These are phyloP conservation scores for Fusarium buxicola DNA, from an alignment of 2,329 filamentous ascomycete species.

Conservation along the genomic window DNA sequence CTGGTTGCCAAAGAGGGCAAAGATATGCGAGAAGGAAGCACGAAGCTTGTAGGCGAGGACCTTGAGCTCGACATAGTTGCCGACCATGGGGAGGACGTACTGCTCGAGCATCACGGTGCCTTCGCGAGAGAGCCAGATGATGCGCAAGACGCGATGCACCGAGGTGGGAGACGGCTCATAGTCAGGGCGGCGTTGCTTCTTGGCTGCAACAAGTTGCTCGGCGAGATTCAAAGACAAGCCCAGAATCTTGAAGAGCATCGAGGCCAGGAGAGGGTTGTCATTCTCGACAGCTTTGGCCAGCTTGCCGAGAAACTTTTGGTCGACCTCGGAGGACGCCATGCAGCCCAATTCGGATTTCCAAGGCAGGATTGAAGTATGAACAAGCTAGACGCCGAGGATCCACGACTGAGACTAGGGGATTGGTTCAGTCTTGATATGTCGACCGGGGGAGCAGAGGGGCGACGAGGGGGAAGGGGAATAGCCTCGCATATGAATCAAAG, in stretches of 20 bases:
- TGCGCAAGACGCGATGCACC: constrained; percentile 85
- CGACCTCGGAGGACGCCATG: constrained; percentile 97
- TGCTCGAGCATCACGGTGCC: constrained; percentile 88
- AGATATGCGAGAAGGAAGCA: constrained; percentile 96
- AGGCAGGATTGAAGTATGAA: constrained; percentile 18
- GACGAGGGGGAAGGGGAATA: constrained; percentile 30
- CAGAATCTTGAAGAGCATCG: constrained; percentile 89
- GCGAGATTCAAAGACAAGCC: constrained; percentile 91
- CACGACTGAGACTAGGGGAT: constrained; percentile 36
- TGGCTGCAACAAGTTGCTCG: constrained; percentile 82
- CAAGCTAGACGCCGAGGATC: constrained; percentile 33
- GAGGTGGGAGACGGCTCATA: constrained; percentile 81
- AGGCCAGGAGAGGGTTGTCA: constrained; percentile 82
- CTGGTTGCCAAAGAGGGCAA: constrained; percentile 94
- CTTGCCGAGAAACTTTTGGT: constrained; percentile 95
- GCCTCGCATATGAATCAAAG: constrained; percentile 48
- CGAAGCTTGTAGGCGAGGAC: constrained; percentile 92
- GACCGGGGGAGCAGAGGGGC: constrained; percentile 37
- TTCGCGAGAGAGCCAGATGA: constrained; percentile 95
- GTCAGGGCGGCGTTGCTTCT: constrained; percentile 86
- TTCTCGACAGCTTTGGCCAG: constrained; percentile 83
- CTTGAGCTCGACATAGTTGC: constrained; percentile 82
- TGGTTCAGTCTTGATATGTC: constrained; percentile 37
- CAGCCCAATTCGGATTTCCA: constrained; percentile 38
- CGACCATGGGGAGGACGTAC: constrained; percentile 87